A percentile compares a stretch with the other conserved stretches of the same genome.
Evolutionary conservation across 257 asterid species (phyloP).

Genomic region (Solanum acaule): DNA sequence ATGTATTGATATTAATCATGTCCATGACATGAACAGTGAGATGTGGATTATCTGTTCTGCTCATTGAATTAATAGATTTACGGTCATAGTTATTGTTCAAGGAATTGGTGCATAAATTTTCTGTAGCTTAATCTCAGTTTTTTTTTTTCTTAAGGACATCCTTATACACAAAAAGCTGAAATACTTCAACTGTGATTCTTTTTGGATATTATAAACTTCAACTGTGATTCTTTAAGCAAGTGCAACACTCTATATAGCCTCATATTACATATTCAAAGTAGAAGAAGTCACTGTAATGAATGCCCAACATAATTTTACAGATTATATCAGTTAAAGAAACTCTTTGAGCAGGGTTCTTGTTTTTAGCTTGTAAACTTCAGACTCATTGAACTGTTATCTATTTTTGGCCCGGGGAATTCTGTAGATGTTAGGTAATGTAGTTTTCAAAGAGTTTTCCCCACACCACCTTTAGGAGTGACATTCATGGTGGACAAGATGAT

Average conservation of each 20-base stretch:
- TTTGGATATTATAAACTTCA: too few species aligned
- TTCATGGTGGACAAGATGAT: neutral
- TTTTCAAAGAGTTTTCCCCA: neutral
- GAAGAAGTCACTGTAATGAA: neutral
- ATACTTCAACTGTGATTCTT: neutral
- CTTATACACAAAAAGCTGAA: neutral
- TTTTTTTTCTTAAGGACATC: neutral
- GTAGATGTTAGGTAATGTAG: neutral
- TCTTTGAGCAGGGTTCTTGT: neutral
- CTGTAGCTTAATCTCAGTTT: neutral
- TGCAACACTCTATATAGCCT: neutral
- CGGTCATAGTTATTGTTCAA: neutral
- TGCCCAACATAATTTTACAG: neutral
- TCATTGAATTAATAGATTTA: neutral
- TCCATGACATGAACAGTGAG: neutral
- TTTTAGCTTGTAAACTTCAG: neutral
- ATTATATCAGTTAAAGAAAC: neutral
- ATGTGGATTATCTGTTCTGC: neutral
- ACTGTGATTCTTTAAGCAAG: neutral
- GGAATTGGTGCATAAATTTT: neutral
- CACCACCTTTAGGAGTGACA: neutral
- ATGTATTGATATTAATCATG: neutral
- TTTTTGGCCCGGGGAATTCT: neutral
- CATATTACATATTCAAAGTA: neutral
- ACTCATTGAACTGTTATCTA: neutral